Evolutionary conservation across 148 eudicot species (phyloP), one percentile per base, ranked within the genome.

Genomic region (Euryodendron excelsum): DNA sequence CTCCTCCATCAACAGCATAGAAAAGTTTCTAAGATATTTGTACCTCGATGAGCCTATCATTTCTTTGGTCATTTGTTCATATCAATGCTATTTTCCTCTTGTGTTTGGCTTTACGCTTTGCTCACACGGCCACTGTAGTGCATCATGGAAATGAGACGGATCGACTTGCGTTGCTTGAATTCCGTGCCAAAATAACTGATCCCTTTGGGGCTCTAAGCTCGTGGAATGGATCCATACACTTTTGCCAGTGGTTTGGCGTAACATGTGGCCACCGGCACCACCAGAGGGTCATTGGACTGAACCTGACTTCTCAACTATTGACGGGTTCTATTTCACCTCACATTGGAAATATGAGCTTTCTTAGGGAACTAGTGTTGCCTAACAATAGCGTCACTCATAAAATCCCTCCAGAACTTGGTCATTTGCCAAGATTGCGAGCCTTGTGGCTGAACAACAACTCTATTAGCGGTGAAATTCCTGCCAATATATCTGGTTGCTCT

Each of bases 401-500:
- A 61, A 25, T 61, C 15, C 65, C 65, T 4, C 65, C 34, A 9
- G 14, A 61, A 1, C 11, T 61, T 9, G 65, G 65, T 12, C 65
- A 14, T 27, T 61, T 61, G 65, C 31, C n/a, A 61, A 61, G 65
- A 27, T 61, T 61, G 13, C 0, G 34, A 17, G 15, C 3, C 3
- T 3, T 61, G 33, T 9, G 13, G 13, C 65, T 61, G 65, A 1
- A 25, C 33, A 61, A 30, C 17, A 61, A 61, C 20, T 61, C 65
- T 9, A 25, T 61, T 20, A 25, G 34, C 7, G 65, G 36, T 1
- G 17, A 61, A 25, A 61, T 61, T 28, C 65, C 65, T 1, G 17
- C 9, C 65, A 61, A 28, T 28, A 25, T 61, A 25, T 61, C 65
- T 10, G 17, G 23, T 27, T 83, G 78, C 76, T 28, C 23, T 25